These are phyloP conservation scores for Fusarium pseudoanthophilum DNA, from an alignment of 2,329 filamentous ascomycete species.

Conservation along the genomic window DNA sequence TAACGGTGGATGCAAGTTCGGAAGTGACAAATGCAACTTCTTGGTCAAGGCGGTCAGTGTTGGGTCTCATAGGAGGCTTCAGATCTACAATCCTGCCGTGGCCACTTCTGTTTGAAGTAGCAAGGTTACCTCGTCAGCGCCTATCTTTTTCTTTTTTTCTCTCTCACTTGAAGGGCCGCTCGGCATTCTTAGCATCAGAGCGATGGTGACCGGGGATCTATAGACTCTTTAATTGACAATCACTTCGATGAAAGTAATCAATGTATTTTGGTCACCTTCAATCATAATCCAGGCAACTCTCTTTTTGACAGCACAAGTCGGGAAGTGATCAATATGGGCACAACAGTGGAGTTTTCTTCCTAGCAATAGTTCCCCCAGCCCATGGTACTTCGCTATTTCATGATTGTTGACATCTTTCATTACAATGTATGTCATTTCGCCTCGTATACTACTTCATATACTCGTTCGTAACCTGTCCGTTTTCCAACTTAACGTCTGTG, in stretches of 20 bases:
- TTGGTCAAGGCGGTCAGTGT: neutral
- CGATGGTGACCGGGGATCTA: too few relatives aligned
- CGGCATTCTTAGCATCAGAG: too few relatives aligned
- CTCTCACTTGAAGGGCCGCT: too few relatives aligned
- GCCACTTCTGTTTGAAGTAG: neutral
- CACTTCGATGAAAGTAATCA: neutral
- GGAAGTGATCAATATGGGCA: neutral
- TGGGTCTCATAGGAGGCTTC: neutral
- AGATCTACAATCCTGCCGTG: neutral
- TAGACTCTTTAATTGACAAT: neutral
- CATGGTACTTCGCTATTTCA: neutral
- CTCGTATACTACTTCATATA: neutral
- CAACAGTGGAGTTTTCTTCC: neutral
- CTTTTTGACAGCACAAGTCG: neutral
- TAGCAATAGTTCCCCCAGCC: neutral
- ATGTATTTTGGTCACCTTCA: rapidly evolving
- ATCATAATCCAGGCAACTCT: too few relatives aligned
- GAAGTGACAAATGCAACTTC: neutral
- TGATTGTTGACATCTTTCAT: neutral
- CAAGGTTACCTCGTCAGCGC: too few relatives aligned
- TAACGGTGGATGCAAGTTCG: neutral
- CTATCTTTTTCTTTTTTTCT: too few relatives aligned
- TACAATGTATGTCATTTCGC: neutral
- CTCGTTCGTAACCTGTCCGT: neutral
- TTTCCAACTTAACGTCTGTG: neutral